phyloP scores from a whole-genome alignment of 108 stramenopile species.

The Cyclotella baltica region DNA sequence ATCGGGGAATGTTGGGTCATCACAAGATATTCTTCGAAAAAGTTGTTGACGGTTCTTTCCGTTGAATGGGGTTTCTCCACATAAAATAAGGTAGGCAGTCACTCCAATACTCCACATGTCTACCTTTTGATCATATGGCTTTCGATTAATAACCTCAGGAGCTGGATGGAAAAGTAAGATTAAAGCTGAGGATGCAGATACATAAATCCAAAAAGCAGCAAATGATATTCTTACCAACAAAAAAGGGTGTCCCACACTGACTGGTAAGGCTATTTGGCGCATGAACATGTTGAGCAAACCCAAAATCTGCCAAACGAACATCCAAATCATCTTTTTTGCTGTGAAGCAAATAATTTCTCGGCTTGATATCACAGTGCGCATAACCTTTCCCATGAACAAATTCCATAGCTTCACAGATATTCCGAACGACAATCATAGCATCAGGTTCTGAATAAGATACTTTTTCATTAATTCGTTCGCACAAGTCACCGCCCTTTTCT shows the following conservation, averaged over 20 bases:
- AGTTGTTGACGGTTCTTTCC: conserved; percentile 80
- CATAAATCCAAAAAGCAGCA: neutral
- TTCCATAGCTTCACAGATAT: conserved; percentile 85
- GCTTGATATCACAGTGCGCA: conserved; percentile 94
- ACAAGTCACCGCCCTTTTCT: conserved; percentile 93
- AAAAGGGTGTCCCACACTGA: conserved; percentile 96
- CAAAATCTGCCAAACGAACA: conserved; percentile 95
- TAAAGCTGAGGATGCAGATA: neutral
- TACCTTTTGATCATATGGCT: conserved; percentile 79
- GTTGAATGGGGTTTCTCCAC: conserved; percentile 89
- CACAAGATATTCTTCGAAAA: conserved; percentile 63
- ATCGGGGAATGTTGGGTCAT: conserved; percentile 63
- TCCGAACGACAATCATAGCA: conserved; percentile 81
- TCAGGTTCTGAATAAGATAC: conserved; percentile 89
- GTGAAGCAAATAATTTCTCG: conserved; percentile 90
- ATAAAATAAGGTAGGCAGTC: conserved; percentile 82
- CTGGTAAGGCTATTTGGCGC: conserved; percentile 82
- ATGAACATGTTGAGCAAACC: conserved; percentile 90
- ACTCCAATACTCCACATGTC: conserved; percentile 93
- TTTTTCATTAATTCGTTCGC: conserved; percentile 91
- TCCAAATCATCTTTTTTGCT: conserved; percentile 83
- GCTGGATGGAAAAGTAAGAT: conserved; percentile 17
- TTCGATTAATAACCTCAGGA: conserved; percentile 86
- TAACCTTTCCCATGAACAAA: conserved; percentile 83
- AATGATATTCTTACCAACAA: conserved; percentile 64